Conservation (phyloP, 352 stramenopile species). For the Lagenidium sp. region DNA sequence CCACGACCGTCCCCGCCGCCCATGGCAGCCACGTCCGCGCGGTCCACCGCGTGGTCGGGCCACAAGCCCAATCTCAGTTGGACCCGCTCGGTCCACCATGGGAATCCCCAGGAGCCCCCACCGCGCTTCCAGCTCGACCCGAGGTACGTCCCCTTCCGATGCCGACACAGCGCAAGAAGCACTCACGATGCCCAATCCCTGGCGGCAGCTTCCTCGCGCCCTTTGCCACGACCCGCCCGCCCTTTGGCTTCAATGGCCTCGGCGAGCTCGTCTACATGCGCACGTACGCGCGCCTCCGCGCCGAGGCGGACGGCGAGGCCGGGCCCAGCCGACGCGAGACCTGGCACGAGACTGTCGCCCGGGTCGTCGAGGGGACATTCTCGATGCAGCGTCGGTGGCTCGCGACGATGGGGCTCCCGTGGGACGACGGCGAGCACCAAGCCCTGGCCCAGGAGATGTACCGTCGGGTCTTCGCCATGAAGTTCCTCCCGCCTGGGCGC, state of each 20-base stretch:
- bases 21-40: no score
- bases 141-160: not conserved
- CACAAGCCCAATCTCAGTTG: no score
- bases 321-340: no score
- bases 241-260: constrained; percentile 92
- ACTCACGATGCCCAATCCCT: no score
- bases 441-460: constrained; percentile 86
- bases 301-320: constrained; percentile 56
- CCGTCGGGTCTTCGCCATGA: constrained; percentile 90
- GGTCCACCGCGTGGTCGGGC: no score
- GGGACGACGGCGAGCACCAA: constrained; percentile 53
- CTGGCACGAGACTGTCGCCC: constrained; percentile 89
- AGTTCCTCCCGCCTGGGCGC: constrained; percentile 89
- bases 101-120: not conserved
- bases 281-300: constrained; percentile 86
- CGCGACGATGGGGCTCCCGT: constrained; percentile 30
- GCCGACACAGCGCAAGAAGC: no score
- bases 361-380: constrained; percentile 92
- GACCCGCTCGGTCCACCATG: no score
- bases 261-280: constrained; percentile 90
- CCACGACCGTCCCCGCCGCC: no score
- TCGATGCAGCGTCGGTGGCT: constrained; percentile 90
- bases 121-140: constrained; percentile 7
- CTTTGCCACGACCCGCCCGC: constrained; percentile 42
- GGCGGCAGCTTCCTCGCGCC: constrained; percentile 35